phyloP scores from a whole-genome alignment of 2,329 filamentous ascomycete genomes.

The Boeremia lycopersici region DNA sequence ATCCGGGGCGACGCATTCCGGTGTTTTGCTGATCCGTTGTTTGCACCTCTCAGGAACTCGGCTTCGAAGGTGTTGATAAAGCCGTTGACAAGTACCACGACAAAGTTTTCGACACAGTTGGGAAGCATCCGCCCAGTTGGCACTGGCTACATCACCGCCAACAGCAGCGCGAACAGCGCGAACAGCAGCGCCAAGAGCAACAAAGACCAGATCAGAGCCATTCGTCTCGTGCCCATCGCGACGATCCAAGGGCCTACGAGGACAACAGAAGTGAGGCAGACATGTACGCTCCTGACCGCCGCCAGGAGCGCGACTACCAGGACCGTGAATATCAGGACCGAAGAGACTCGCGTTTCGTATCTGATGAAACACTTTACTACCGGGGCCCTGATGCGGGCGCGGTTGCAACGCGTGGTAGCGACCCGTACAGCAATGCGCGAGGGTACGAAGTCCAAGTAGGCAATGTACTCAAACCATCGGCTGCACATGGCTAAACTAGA shows the following conservation, averaged over 20 bases:
- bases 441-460: constrained; percentile 27
- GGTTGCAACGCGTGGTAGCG: constrained; percentile 20
- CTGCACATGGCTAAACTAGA: constrained; percentile 6
- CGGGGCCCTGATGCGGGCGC: constrained; percentile 20
- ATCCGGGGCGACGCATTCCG: constrained; percentile 5
- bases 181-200: neutral
- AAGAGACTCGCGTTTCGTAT: constrained; percentile 21
- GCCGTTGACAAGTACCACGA: constrained; percentile 41
- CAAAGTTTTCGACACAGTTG: constrained; percentile 27
- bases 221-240: neutral
- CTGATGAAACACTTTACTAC: constrained; percentile 24
- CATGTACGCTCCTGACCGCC: constrained; percentile 29
- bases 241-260: neutral
- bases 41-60: constrained; percentile 38
- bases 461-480: neutral
- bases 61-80: constrained; percentile 42
- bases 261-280: constrained; percentile 5
- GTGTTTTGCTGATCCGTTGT: constrained; percentile 18
- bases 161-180: neutral
- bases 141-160: constrained; percentile 19
- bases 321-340: constrained; percentile 18
- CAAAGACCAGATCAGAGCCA: constrained; percentile 1
- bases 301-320: constrained; percentile 19
- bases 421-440: constrained; percentile 16
- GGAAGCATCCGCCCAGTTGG: constrained; percentile 15